Conservation (phyloP, 1,139 yeast species). For the Eremothecium sinecaudum region DNA sequence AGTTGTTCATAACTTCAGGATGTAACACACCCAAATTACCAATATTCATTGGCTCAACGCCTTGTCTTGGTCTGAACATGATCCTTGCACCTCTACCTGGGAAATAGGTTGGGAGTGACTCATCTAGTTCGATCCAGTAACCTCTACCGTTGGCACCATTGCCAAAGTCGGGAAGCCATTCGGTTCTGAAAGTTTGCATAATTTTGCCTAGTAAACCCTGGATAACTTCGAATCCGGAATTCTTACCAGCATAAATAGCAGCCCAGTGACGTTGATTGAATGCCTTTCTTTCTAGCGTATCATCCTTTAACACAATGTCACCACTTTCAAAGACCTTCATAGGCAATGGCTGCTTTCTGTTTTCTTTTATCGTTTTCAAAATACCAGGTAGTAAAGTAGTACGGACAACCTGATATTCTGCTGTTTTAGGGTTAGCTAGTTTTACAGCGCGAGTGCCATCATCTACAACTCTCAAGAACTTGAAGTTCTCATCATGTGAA, state of each 20-base stretch:
- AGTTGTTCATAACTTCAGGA: conserved; percentile 80
- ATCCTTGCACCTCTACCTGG: conserved; percentile 96
- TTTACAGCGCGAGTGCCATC: conserved; percentile 73
- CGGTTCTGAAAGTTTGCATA: conserved; percentile 91
- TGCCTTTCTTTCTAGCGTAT: conserved; percentile 75
- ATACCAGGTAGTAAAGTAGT: conserved; percentile 91
- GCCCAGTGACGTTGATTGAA: conserved; percentile 90
- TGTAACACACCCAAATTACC: conserved; percentile 93
- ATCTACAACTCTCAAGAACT: conserved; percentile 65
- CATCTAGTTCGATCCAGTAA: conserved; percentile 73
- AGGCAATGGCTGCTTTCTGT: conserved; percentile 91
- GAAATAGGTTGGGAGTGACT: conserved; percentile 66
- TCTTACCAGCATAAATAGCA: conserved; percentile 88
- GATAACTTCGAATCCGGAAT: conserved; percentile 87
- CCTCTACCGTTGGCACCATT: conserved; percentile 52
- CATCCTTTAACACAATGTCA: conserved; percentile 84
- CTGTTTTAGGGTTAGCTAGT: conserved; percentile 91
- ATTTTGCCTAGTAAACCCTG: conserved; percentile 93
- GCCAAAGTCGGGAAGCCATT: conserved; percentile 58
- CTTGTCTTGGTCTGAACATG: conserved; percentile 57
- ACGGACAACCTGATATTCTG: conserved; percentile 95
- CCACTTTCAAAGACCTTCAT: conserved; percentile 92
- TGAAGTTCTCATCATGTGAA: conserved; percentile 94
- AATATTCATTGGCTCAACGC: conserved; percentile 47
- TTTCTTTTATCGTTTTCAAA: conserved; percentile 89